These are phyloP conservation scores for Melanomma pulvis-pyrius DNA, from an alignment of 495 filamentous ascomycete species.

Conservation along the genomic window DNA sequence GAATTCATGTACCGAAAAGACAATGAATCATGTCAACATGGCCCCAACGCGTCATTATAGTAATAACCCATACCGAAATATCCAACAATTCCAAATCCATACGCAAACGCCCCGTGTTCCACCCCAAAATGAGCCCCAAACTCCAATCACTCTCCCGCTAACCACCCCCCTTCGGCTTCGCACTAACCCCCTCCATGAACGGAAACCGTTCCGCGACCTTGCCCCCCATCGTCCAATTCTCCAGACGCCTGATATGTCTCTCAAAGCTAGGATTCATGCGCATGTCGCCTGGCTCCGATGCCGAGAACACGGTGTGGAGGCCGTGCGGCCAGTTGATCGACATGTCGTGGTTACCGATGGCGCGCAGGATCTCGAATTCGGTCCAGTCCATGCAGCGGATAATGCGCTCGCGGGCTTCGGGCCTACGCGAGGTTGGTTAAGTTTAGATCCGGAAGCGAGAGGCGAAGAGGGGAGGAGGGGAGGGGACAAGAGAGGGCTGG, in stretches of 20 bases:
- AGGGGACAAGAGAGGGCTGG: background rate
- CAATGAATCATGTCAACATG: too few relatives aligned
- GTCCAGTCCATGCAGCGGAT: slow-evolving; percentile 4
- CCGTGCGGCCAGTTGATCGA: slow-evolving; percentile 7
- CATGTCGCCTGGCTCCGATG: background rate
- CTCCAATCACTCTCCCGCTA: background rate
- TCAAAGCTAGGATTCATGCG: background rate
- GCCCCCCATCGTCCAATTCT: slow-evolving; percentile 1
- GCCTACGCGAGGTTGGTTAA: background rate
- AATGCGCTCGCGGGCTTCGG: slow-evolving; percentile 4
- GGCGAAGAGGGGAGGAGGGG: background rate
- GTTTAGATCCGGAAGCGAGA: background rate
- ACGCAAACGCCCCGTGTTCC: too few relatives aligned
- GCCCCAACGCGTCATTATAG: too few relatives aligned
- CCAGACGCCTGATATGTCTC: background rate
- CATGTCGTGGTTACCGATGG: background rate
- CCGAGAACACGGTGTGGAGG: background rate
- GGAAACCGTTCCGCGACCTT: background rate
- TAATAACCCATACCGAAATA: too few relatives aligned
- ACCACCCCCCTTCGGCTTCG: background rate
- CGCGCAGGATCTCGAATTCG: background rate
- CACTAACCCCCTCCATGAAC: background rate
- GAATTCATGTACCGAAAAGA: too few relatives aligned
- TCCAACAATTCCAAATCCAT: too few relatives aligned
- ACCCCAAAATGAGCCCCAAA: too few relatives aligned